phyloP scores from a whole-genome alignment of 768 basidiomycete genomes.

The Mycena indigotica region DNA sequence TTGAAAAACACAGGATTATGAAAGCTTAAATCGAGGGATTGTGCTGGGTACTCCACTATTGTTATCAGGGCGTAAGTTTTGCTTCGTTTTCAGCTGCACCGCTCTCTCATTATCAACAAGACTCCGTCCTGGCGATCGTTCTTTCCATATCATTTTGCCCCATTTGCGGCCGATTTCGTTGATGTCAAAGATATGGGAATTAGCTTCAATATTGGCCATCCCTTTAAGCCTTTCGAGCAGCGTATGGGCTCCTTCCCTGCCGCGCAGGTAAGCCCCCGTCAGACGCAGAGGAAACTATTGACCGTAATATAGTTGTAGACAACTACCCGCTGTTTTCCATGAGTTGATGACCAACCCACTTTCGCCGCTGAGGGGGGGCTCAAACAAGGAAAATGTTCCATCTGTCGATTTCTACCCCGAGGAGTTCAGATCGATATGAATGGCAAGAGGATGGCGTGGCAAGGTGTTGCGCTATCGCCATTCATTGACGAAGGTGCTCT shows the following conservation, averaged over 20 bases:
- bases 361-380: slow-evolving; percentile 48
- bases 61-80: slow-evolving; percentile 89
- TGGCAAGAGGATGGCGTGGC: slow-evolving; percentile 99
- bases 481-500: slow-evolving; percentile 90
- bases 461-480: slow-evolving; percentile 93
- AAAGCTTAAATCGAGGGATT: slow-evolving; percentile 90
- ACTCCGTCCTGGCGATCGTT: slow-evolving; percentile 98
- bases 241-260: slow-evolving; percentile 98
- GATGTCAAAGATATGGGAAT: slow-evolving; percentile 79
- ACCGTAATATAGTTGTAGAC: slow-evolving; percentile 65
- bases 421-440: slow-evolving; percentile 98
- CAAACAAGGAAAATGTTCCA: slow-evolving; percentile 46
- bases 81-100: slow-evolving; percentile 18
- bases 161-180: slow-evolving; percentile 93
- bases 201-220: slow-evolving; percentile 75
- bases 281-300: slow-evolving; percentile 9
- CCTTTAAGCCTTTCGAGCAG: slow-evolving; percentile 97
- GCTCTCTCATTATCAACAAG: slow-evolving; percentile 35
- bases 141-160: slow-evolving; percentile 98
- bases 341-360: slow-evolving; percentile 81
- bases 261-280: slow-evolving; percentile 60
- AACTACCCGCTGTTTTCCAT: slow-evolving; percentile 88
- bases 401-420: slow-evolving; percentile 79
- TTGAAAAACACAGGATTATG: slow-evolving; percentile 58
- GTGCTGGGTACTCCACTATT: slow-evolving; percentile 95